These are phyloP conservation scores for Eucommia ulmoides DNA, from an alignment of 257 asterid species.

Conservation along the genomic window DNA sequence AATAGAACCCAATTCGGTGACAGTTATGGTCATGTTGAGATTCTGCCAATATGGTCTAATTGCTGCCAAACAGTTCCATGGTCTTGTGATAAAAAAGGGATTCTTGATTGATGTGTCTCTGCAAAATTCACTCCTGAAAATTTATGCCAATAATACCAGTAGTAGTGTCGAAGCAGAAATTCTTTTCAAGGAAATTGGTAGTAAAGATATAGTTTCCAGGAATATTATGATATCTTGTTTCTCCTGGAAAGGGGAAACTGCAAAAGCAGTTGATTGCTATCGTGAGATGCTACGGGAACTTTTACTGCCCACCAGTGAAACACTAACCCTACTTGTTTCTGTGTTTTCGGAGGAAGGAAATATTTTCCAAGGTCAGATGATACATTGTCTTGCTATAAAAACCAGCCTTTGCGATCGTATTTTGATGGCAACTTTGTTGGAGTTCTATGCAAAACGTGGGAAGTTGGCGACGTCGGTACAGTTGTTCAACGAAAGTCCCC, in stretches of 20 bases:
- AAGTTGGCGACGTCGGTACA: constrained; percentile 13
- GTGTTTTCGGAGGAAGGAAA: constrained; percentile 17
- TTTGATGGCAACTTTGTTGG: constrained; percentile 20
- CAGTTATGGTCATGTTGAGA: constrained; percentile 28
- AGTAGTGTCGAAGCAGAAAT: constrained; percentile 15
- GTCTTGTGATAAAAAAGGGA: constrained; percentile 23
- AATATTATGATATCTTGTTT: constrained; percentile 29
- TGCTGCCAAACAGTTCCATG: constrained; percentile 28
- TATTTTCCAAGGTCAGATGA: constrained; percentile 10
- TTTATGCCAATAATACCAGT: constrained; percentile 19
- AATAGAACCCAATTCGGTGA: constrained; percentile 32
- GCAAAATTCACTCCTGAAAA: constrained; percentile 30
- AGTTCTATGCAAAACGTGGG: constrained; percentile 26
- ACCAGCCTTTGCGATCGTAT: constrained; percentile 29
- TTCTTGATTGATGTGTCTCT: constrained; percentile 21
- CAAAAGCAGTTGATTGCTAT: constrained; percentile 16
- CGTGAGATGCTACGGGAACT: constrained; percentile 17
- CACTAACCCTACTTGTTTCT: constrained; percentile 24
- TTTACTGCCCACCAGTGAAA: constrained; percentile 24
- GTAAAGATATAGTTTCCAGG: constrained; percentile 30
- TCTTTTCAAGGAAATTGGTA: constrained; percentile 20
- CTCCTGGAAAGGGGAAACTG: constrained; percentile 14
- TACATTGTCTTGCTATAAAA: constrained; percentile 35
- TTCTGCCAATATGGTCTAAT: constrained; percentile 11
- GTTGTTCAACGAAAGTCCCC: constrained; percentile 18